Evolutionary conservation across 176 grass and related monocot genomes (phyloP).

Genomic region (Phyllostachys edulis): DNA sequence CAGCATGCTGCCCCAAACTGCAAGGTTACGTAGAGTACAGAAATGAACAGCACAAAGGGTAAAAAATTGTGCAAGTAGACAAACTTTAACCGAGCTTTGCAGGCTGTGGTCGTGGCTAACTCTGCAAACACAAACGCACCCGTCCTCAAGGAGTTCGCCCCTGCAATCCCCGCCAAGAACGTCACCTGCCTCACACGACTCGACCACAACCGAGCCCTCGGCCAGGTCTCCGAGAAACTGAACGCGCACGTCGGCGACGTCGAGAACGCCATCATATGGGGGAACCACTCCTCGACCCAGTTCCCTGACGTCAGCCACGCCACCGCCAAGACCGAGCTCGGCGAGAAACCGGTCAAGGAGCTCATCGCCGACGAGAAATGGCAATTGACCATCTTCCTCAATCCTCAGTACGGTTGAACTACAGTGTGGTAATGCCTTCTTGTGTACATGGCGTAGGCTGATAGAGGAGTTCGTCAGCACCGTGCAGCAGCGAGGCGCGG

Average conservation of each 20-base stretch:
- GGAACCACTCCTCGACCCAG: conserved; percentile 85
- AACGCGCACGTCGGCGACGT: conserved; percentile 54
- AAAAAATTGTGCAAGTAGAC: background rate
- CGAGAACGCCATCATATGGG: conserved; percentile 76
- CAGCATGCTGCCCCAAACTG: conserved; percentile 65
- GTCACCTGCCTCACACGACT: conserved; percentile 87
- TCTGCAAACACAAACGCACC: conserved; percentile 84
- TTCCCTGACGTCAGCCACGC: conserved; percentile 75
- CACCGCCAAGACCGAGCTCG: conserved; percentile 39
- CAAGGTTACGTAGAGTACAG: conserved; percentile 40
- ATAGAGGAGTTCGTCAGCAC: conserved; percentile 56
- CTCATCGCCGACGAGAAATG: conserved; percentile 61
- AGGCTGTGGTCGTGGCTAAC: conserved; percentile 84
- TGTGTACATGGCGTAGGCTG: conserved; percentile 34
- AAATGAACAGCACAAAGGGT: background rate
- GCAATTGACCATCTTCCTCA: conserved; percentile 20
- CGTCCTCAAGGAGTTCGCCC: conserved; percentile 64
- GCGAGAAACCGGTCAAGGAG: conserved; percentile 47
- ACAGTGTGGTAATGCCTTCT: background rate
- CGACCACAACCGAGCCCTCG: conserved; percentile 80
- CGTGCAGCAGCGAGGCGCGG: conserved; percentile 62
- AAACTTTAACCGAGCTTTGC: background rate
- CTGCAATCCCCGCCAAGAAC: conserved; percentile 64
- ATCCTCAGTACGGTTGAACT: background rate
- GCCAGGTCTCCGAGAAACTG: conserved; percentile 60